Evolutionary conservation across 2,329 filamentous ascomycete genomes (phyloP).

Genomic region (Dothidotthia symphoricarpi): DNA sequence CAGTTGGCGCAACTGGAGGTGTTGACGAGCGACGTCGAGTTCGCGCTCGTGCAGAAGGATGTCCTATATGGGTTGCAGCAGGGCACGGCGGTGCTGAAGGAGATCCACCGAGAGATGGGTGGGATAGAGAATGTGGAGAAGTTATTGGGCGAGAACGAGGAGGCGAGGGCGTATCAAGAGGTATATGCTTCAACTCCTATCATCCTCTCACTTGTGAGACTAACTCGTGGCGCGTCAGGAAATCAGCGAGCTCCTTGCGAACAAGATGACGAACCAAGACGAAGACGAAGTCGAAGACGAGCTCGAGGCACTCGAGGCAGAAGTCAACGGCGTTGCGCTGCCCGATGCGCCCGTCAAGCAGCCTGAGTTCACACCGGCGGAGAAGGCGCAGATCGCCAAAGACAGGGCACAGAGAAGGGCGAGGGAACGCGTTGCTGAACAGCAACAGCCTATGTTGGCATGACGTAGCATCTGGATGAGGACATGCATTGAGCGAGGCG

Average conservation of each 20-base stretch:
- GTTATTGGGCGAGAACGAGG: constrained; percentile 87
- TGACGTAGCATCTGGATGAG: constrained; percentile 15
- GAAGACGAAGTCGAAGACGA: constrained; percentile 98
- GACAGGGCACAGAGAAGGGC: constrained; percentile 37
- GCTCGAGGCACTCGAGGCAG: constrained; percentile 73
- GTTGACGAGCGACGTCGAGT: constrained; percentile 85
- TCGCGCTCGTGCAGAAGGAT: constrained; percentile 95
- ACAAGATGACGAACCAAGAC: constrained; percentile 87
- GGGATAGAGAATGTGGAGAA: constrained; percentile 92
- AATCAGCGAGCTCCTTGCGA: constrained; percentile 85
- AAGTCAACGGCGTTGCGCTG: constrained; percentile 50
- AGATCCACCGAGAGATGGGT: constrained; percentile 95
- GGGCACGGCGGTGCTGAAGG: constrained; percentile 82
- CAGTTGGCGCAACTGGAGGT: constrained; percentile 94
- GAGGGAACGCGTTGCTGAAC: constrained; percentile 32
- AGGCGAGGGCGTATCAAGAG: constrained; percentile 87
- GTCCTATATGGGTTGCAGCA: constrained; percentile 89
- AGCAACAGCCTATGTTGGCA: constrained; percentile 38
- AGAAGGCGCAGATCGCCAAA: constrained; percentile 31
- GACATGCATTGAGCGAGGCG: constrained; percentile 41
- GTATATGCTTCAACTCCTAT: constrained; percentile 46
- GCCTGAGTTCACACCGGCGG: constrained; percentile 30
- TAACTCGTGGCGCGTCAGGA: constrained; percentile 58
- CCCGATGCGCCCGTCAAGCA: constrained; percentile 42
- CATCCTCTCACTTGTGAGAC: background rate